Conservation (phyloP, 176 grass and related monocot genomes). For the Secale cereale region DNA sequence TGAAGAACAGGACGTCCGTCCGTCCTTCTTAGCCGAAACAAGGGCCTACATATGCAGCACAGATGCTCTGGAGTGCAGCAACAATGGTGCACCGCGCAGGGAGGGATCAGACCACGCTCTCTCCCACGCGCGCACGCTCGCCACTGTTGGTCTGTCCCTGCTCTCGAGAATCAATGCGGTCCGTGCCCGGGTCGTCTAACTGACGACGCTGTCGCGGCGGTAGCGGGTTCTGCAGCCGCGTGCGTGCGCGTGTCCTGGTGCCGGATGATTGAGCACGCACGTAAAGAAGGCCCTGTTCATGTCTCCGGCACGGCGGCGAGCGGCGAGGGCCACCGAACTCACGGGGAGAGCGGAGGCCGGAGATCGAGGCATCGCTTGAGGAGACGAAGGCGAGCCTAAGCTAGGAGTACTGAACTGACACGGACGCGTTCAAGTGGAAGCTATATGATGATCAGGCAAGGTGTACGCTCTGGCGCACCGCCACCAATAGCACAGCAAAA, state of each 20-base stretch:
- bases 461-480: not conserved
- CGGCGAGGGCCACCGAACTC: not conserved
- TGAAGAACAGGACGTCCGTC: not conserved
- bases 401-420: too few relatives aligned
- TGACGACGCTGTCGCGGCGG: not conserved
- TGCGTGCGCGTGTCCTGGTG: not conserved
- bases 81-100: not conserved
- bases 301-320: not conserved
- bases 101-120: not conserved
- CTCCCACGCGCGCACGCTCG: not conserved
- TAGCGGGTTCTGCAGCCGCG: not conserved
- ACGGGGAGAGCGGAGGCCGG: not conserved
- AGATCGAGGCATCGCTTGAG: not conserved
- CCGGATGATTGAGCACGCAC: not conserved
- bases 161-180: too few relatives aligned
- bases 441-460: not conserved
- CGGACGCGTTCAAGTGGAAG: not conserved
- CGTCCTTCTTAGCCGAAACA: conserved; percentile 20
- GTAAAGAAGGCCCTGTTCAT: not conserved
- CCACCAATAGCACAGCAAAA: too few relatives aligned
- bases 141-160: too few relatives aligned
- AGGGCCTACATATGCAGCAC: conserved; percentile 23
- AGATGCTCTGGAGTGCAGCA: not conserved
- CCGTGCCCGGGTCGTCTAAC: too few relatives aligned
- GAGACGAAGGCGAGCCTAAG: too few relatives aligned